Percentiles rank a stretch among this genome's conserved stretches.
phyloP scores from a whole-genome alignment of 2,329 filamentous ascomycete genomes.

The Exutisphaerella laricina region DNA sequence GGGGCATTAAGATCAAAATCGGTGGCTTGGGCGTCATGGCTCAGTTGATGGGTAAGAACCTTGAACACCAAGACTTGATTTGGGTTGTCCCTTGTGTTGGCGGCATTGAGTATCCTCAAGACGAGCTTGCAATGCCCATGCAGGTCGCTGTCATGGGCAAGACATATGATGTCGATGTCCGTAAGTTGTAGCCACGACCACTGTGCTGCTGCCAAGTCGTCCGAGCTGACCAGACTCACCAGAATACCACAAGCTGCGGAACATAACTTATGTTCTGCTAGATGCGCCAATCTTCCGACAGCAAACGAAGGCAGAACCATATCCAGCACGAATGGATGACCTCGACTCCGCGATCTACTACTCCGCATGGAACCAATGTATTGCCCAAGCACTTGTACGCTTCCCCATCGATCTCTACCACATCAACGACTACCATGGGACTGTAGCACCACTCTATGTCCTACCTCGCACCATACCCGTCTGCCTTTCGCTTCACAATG shows the following conservation, averaged over 20 bases:
- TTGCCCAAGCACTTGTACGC: conserved; percentile 55
- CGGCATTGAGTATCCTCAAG: conserved; percentile 56
- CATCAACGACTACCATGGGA: conserved; percentile 60
- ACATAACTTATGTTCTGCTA: conserved; percentile 61
- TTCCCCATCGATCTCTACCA: conserved; percentile 59
- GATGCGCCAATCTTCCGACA: conserved; percentile 61
- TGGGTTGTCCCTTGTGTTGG: conserved; percentile 50
- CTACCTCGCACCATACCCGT: conserved; percentile 55
- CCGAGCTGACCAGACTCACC: not conserved
- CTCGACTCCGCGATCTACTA: conserved; percentile 61
- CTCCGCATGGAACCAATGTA: conserved; percentile 63
- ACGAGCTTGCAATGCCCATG: conserved; percentile 54
- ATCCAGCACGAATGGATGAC: conserved; percentile 62
- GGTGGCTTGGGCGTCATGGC: conserved; percentile 65
- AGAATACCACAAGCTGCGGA: conserved; percentile 54
- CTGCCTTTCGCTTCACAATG: conserved; percentile 60
- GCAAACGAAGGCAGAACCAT: conserved; percentile 57
- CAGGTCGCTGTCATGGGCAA: conserved; percentile 54
- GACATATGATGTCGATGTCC: conserved; percentile 54
- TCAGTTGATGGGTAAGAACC: conserved; percentile 59
- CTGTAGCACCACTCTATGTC: conserved; percentile 57
- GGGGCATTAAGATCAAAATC: conserved; percentile 64
- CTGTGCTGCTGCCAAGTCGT: not conserved
- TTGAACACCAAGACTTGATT: conserved; percentile 57
- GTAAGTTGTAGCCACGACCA: conserved; percentile 4